These are phyloP conservation scores for Exophiala sp. DNA, from an alignment of 2,329 filamentous ascomycete genomes.

Conservation along the genomic window DNA sequence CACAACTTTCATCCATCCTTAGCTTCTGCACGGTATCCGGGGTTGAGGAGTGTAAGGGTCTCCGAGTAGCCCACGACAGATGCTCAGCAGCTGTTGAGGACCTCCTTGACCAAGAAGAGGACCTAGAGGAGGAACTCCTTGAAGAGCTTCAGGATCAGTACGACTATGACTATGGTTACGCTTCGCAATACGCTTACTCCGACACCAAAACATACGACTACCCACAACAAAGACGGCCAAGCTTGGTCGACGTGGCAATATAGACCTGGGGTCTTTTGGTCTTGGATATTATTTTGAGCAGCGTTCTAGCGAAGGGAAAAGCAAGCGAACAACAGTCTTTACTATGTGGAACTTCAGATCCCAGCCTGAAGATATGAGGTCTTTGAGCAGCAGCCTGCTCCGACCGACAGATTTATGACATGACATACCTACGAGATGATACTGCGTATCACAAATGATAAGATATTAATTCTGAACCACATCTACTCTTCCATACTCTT, in stretches of 20 bases:
- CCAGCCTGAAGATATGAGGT: neutral
- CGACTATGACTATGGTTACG: neutral
- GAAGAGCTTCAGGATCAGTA: conserved; percentile 14
- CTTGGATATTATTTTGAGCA: neutral
- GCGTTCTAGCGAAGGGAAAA: neutral
- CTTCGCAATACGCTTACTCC: conserved; percentile 3
- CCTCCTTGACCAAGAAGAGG: conserved; percentile 26
- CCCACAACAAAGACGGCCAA: conserved; percentile 14
- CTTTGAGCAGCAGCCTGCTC: neutral
- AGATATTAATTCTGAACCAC: neutral
- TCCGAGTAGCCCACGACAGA: conserved; percentile 25
- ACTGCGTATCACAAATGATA: neutral
- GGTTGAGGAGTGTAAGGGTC: conserved; percentile 24
- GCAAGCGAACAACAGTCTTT: neutral
- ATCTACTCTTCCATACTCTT: neutral
- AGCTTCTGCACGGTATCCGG: conserved; percentile 28
- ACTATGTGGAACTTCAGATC: neutral
- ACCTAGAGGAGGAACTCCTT: conserved; percentile 23
- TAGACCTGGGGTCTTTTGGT: neutral
- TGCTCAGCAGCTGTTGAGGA: conserved; percentile 23
- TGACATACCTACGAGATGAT: neutral
- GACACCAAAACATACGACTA: neutral
- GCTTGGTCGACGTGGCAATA: conserved; percentile 16
- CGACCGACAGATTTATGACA: neutral
- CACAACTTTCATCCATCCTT: conserved; percentile 25